phyloP scores from a whole-genome alignment of 495 filamentous ascomycete species.

The Trichoderma orchidacearum region DNA sequence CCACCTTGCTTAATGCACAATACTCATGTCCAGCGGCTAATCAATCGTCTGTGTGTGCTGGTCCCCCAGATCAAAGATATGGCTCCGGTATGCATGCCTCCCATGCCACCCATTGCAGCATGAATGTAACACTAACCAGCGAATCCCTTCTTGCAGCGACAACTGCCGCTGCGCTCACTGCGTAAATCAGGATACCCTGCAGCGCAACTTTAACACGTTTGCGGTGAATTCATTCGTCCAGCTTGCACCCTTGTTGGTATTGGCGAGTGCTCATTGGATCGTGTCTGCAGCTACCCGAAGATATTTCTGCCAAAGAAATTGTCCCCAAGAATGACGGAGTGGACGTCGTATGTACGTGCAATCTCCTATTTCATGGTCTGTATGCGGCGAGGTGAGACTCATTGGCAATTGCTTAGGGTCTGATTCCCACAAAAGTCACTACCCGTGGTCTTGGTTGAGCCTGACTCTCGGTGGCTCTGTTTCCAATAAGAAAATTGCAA shows the following conservation, averaged over 20 bases:
- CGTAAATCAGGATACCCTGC: slow-evolving; percentile 63
- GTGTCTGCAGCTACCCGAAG: slow-evolving; percentile 28
- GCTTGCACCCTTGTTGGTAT: not conserved
- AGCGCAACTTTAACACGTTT: slow-evolving; percentile 62
- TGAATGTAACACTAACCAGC: slow-evolving; percentile 2
- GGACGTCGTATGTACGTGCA: slow-evolving; percentile 26
- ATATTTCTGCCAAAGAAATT: slow-evolving; percentile 28
- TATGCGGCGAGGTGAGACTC: not conserved
- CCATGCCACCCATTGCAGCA: not conserved
- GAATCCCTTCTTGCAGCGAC: slow-evolving; percentile 38
- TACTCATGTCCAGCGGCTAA: not conserved
- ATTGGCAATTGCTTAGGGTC: slow-evolving; percentile 10
- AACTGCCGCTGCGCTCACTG: slow-evolving; percentile 68
- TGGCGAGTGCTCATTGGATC: not conserved
- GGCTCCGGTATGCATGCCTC: slow-evolving; percentile 22
- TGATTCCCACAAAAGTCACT: slow-evolving; percentile 43
- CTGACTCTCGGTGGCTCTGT: slow-evolving; percentile 25
- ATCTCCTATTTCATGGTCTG: not conserved
- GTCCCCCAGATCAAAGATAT: slow-evolving; percentile 18
- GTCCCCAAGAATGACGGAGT: slow-evolving; percentile 18
- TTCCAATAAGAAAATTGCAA: slow-evolving; percentile 6
- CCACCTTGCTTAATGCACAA: not conserved
- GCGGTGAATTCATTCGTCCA: slow-evolving; percentile 10
- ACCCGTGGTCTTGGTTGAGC: slow-evolving; percentile 17
- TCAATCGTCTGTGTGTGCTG: not conserved